These are phyloP conservation scores for Sphaerulina vaccinii DNA, from an alignment of 2,329 filamentous ascomycete species.

Conservation along the genomic window DNA sequence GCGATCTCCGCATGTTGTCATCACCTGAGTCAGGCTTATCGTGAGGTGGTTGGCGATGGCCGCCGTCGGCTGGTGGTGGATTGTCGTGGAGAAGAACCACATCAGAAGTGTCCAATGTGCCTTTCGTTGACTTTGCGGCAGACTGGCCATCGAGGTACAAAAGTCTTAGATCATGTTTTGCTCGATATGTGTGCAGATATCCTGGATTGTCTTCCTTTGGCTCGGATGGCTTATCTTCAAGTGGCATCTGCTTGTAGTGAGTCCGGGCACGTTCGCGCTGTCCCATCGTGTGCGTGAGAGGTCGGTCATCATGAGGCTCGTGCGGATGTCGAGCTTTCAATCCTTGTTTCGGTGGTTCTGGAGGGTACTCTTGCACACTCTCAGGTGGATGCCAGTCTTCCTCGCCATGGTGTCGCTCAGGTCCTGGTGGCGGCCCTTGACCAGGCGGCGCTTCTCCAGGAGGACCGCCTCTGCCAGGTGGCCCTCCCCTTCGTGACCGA, in stretches of 20 bases:
- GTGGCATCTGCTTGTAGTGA: not conserved
- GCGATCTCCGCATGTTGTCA: not conserved
- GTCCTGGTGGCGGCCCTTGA: slow-evolving; percentile 7
- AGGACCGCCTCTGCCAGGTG: slow-evolving; percentile 16
- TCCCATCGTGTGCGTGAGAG: slow-evolving; percentile 15
- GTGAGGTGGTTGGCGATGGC: not conserved
- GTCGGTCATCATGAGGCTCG: slow-evolving; percentile 5
- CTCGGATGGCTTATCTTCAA: not conserved
- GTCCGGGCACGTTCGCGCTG: slow-evolving; percentile 15
- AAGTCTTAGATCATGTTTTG: slow-evolving; percentile 57
- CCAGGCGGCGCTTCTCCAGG: slow-evolving; percentile 20
- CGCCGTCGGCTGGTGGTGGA: slow-evolving; percentile 22
- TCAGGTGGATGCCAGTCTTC: slow-evolving; percentile 16
- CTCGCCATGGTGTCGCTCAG: not conserved
- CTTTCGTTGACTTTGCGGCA: slow-evolving; percentile 63
- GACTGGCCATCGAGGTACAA: slow-evolving; percentile 70
- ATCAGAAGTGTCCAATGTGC: slow-evolving; percentile 69
- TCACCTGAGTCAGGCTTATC: not conserved
- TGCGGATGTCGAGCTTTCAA: slow-evolving; percentile 11
- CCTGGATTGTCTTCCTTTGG: slow-evolving; percentile 40
- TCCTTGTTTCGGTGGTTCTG: slow-evolving; percentile 9
- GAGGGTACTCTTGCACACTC: not conserved
- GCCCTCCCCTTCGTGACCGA: slow-evolving; percentile 24
- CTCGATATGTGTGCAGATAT: slow-evolving; percentile 66
- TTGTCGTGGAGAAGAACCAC: slow-evolving; percentile 52